Evolutionary conservation across 2,329 filamentous ascomycete genomes (phyloP), one percentile per base, ranked within the genome.

Genomic region (Lachnellula arida): DNA sequence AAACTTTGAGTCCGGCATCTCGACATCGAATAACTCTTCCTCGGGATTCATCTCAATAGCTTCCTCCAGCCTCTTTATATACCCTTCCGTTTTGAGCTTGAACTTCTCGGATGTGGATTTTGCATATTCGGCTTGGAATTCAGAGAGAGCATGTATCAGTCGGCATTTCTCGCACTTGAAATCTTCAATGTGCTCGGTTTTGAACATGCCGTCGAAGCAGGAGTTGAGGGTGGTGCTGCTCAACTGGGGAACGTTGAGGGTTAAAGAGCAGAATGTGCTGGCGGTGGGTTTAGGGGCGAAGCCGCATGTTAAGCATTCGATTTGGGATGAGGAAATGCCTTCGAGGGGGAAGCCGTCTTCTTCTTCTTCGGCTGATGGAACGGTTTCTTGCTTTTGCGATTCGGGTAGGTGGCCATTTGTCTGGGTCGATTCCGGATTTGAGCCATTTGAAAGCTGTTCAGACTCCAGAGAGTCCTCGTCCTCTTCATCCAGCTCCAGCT

Each of bases 101-200:
- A 80, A 81, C 19, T 59, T 65, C 5, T 81, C 77, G 0, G 82
- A 81, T 22, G 71, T 77, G 3, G 81, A 77, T 54, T 75, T 80
- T 35, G 75, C 72, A 35, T 87, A 69, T 60, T 91, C 84, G 46
- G 64, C 49, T 59, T 82, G 76, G 60, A 90, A 81, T 50, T 80
- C 73, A 32, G 84, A 77, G 52, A 89, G 75, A 4, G 91, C 91
- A 70, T 96, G 88, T 44, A 89, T 74, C n/a, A 99, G 78, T 22
- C 91, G 85, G 69, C 94, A 99, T 73, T 86, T 89, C 66, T 97
- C 94, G 74, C 94, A 99, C 64, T 89, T 92, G 77, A 95, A 99
- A 70, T 96, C 94, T 60, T 97, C 93, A 62, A 99, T 97, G 70
- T 91, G 88, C 72, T 99, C 94, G 0, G 90, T 91, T 73, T 96